A percentile compares a stretch with the other conserved stretches of the same genome.
Evolutionary conservation across 2,329 filamentous ascomycete genomes (phyloP).

Genomic region (Cyanodermella asteris): DNA sequence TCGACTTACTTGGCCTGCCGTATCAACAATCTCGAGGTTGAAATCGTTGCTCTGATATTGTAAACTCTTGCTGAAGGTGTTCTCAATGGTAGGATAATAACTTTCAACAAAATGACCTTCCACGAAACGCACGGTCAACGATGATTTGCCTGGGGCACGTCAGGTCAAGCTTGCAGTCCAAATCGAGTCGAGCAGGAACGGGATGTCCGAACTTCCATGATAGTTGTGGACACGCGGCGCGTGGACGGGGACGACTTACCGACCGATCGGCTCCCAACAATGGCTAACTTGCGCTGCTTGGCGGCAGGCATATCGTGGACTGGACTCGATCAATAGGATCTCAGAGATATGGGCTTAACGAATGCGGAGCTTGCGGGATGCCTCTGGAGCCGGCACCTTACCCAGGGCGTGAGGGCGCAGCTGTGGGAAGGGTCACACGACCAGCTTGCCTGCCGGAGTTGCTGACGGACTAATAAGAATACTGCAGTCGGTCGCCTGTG

Average conservation of each 20-base stretch:
- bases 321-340: too few relatives aligned
- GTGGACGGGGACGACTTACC: constrained; percentile 29
- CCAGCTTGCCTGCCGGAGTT: too few relatives aligned
- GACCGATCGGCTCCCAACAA: constrained; percentile 84
- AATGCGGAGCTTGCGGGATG: too few relatives aligned
- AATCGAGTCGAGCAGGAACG: constrained; percentile 1
- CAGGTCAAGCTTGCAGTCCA: too few relatives aligned
- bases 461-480: too few relatives aligned
- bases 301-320: constrained; percentile 54
- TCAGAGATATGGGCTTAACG: too few relatives aligned
- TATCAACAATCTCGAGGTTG: constrained; percentile 93
- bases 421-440: too few relatives aligned
- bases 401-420: too few relatives aligned
- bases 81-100: constrained; percentile 98
- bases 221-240: not conserved
- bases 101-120: constrained; percentile 97
- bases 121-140: constrained; percentile 87
- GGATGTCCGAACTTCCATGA: constrained; percentile 1
- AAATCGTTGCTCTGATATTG: constrained; percentile 83
- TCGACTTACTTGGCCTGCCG: constrained; percentile 62
- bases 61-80: constrained; percentile 93
- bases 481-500: too few relatives aligned
- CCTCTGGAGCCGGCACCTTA: too few relatives aligned
- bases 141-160: constrained; percentile 63
- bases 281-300: constrained; percentile 87